Evolutionary conservation across 495 filamentous ascomycete genomes (phyloP).

Genomic region (Aspergillus sclerotiicarbonarius): DNA sequence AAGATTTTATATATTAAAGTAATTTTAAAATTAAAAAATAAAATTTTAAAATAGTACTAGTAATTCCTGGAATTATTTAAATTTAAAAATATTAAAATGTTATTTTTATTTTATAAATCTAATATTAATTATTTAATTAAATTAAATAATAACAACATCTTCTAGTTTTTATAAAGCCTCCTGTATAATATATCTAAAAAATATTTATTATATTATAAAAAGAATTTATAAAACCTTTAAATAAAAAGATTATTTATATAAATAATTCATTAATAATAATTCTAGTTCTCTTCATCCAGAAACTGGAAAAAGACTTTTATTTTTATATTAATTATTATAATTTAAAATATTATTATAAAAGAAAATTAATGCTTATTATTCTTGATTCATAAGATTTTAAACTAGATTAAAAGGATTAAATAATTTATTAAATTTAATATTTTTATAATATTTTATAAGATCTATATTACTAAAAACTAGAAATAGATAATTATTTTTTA

Average conservation of each 20-base stretch:
- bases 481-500: background rate
- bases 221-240: background rate
- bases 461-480: background rate
- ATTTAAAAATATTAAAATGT: no score
- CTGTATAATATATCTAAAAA: constrained; percentile 1
- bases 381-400: background rate
- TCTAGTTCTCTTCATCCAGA: no score
- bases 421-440: background rate
- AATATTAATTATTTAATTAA: background rate
- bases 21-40: background rate
- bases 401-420: background rate
- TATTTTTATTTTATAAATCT: constrained; percentile 1
- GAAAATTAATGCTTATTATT: no score
- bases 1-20: background rate
- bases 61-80: background rate
- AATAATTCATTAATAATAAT: no score
- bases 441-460: background rate
- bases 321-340: no score
- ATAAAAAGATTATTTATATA: no score
- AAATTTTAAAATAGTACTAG: background rate
- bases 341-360: no score
- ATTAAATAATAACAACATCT: background rate
- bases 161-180: background rate
- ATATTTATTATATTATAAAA: no score
- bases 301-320: no score